phyloP scores from a whole-genome alignment of 352 stramenopile species.

The Phytophthora syringae region DNA sequence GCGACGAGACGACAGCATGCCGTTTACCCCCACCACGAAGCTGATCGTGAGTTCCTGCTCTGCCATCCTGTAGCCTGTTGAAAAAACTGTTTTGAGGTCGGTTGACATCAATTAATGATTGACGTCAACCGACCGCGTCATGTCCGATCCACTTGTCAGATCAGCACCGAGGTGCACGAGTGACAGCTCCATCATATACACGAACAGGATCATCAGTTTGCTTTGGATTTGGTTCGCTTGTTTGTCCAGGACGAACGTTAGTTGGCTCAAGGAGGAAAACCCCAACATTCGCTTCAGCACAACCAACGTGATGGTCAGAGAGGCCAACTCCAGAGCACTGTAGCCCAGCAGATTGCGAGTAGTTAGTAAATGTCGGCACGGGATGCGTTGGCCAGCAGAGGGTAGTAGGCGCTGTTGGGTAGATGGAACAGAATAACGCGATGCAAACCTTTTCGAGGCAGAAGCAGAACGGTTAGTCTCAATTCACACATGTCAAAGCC shows the following conservation, averaged over 20 bases:
- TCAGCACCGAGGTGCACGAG: neutral
- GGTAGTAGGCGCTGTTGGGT: slow-evolving; percentile 24
- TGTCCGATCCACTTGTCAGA: no score
- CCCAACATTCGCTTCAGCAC: neutral
- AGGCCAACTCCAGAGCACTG: neutral
- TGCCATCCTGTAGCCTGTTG: neutral
- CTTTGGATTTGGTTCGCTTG: neutral
- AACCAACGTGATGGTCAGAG: neutral
- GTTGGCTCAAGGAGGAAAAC: neutral
- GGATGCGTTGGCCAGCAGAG: slow-evolving; percentile 5
- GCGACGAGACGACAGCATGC: no score
- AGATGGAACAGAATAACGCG: slow-evolving; percentile 6
- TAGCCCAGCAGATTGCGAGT: neutral
- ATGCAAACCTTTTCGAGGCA: neutral
- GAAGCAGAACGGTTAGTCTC: neutral
- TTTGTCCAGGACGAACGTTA: neutral
- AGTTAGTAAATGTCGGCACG: neutral
- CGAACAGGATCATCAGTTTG: neutral
- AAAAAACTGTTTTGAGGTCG: neutral
- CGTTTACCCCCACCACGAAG: no score
- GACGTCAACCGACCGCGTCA: no score
- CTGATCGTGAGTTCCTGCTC: no score
- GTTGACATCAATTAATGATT: neutral
- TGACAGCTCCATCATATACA: neutral
- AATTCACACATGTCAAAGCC: no score